Base-by-base conservation (phyloP, 129 eudicot genomes). In the Pulicaria dysenterica region DNA sequence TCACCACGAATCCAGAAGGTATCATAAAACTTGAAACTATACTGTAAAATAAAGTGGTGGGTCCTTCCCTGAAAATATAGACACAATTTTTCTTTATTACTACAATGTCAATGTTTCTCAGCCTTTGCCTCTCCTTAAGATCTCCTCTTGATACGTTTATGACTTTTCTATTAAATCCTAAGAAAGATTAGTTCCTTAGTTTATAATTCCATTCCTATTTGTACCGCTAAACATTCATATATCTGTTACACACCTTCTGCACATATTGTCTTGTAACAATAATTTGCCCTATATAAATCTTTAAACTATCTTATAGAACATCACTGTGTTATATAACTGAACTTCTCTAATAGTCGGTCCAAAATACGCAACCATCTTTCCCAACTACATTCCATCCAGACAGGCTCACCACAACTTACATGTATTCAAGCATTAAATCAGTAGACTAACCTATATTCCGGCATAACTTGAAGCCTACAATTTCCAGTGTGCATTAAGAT, bases 191-290 rank as follows among this genome's bases (percentile, higher is more conserved):
- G 51, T 39, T 38, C 63, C 61, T 65, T 53, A 34, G 6, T 64
- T 64, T 64, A 1, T 44, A 4, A 3, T 4, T 17, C 6, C 40
- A 24, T 24, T 64, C 16, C 37, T 42, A 13, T 14, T 46, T 17
- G 24, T 64, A 46, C 41, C 58, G n/a, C n/a, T 67, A 67, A 47
- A 47, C 58, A 66, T 47, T n/a, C 31, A 42, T 3, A 46, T 67
- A 24, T 10, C 43, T 53, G 3, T 19, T 69, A 13, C 60, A 50
- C 46, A 51, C 37, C 24, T 7, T 69, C 16, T 50, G 24, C 17
- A 42, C 39, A 17, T 8, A 5, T 44, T 45, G 37, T 13, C 50
- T 40, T 24, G 50, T 69, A 6, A 44, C 51, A 39, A 69, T 10
- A 42, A 37, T 54, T 53, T 55, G 17, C 51, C 19, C 47, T 5